These are phyloP conservation scores for Paracorniculantispora psalliotae DNA, from an alignment of 2,329 filamentous ascomycete genomes.

Conservation along the genomic window DNA sequence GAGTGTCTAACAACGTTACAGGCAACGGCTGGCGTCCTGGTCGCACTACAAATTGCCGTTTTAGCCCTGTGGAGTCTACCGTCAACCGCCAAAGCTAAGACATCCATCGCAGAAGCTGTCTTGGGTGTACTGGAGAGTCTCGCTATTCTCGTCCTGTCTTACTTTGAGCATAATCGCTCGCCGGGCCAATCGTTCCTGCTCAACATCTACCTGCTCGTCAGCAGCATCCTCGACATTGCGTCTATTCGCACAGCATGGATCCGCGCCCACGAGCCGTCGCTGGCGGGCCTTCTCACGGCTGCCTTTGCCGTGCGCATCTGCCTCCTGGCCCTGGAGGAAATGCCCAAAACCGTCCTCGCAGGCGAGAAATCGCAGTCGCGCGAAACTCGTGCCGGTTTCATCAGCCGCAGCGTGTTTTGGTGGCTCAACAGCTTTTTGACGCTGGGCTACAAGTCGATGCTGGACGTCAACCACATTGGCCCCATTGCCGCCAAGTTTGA, in stretches of 20 bases:
- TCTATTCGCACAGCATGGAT: constrained; percentile 30
- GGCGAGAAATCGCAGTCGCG: constrained; percentile 20
- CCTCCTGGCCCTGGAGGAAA: constrained; percentile 28
- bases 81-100: constrained; percentile 19
- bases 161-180: constrained; percentile 28
- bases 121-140: constrained; percentile 25
- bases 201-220: constrained; percentile 27
- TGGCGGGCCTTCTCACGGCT: constrained; percentile 25
- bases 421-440: constrained; percentile 31
- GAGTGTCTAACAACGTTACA: too few species aligned
- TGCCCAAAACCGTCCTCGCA: constrained; percentile 21
- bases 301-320: constrained; percentile 23
- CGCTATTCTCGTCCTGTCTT: constrained; percentile 26
- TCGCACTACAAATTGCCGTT: constrained; percentile 21
- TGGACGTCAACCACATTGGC: constrained; percentile 23
- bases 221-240: constrained; percentile 29
- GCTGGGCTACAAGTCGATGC: constrained; percentile 20
- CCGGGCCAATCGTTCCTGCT: constrained; percentile 29
- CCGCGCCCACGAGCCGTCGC: constrained; percentile 18
- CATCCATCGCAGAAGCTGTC: constrained; percentile 25
- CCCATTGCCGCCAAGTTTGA: constrained; percentile 26
- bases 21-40: not conserved
- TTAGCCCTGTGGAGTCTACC: constrained; percentile 24
- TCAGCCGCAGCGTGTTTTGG: constrained; percentile 32
- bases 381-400: constrained; percentile 29